Base-by-base conservation (phyloP, 352 stramenopile genomes). In the Phytophthora melonis region DNA sequence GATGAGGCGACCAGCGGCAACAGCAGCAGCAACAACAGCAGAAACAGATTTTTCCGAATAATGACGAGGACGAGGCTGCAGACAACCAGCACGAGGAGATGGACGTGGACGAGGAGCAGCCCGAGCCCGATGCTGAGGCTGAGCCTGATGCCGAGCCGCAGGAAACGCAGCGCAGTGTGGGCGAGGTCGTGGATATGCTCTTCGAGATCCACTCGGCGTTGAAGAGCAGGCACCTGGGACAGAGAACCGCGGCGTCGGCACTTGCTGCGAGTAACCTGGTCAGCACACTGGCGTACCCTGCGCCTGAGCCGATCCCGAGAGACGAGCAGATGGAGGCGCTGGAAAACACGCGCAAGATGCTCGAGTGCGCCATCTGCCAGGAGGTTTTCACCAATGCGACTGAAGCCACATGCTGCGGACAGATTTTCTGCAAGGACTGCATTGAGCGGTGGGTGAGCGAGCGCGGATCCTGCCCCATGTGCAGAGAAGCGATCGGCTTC, bases 361-460 rank as follows among this genome's bases (percentile, higher is more conserved):
- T 95, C 14, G 87, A 95, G 70, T 95, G 89, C 59, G 87, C 89
- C 19, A 93, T 95, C 58, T 95, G 89, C 70, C 89, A 95, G 66
- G 89, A 95, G 39, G 83, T 94, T 8, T 95, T 95, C 55, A 90
- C 83, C 0, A 67, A 72, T 7, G 89, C 89, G 0, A 94, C 86
- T 3, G 89, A 95, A 49, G 87, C 89, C 3, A 93, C 83, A 19
- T 95, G 89, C 75, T 95, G 89, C 65, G 89, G 89, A 21, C 87
- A 94, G 72, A 92, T 95, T 49, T 95, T 95, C 69, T 93, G 87
- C 78, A 94, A 94, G 53, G 76, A 84, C 6, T 84, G 78, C 45
- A 95, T 95, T 56, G 89, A 95, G 70, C 84, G 89, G 1, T 95
- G 89, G 89, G 89, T 95, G 16, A 94, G 84, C 63, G 87, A 94